A percentile compares a stretch with the other conserved stretches of the same genome.
Evolutionary conservation across 2,329 filamentous ascomycete species (phyloP).

Genomic region (Myriosclerotinia duriaeana): DNA sequence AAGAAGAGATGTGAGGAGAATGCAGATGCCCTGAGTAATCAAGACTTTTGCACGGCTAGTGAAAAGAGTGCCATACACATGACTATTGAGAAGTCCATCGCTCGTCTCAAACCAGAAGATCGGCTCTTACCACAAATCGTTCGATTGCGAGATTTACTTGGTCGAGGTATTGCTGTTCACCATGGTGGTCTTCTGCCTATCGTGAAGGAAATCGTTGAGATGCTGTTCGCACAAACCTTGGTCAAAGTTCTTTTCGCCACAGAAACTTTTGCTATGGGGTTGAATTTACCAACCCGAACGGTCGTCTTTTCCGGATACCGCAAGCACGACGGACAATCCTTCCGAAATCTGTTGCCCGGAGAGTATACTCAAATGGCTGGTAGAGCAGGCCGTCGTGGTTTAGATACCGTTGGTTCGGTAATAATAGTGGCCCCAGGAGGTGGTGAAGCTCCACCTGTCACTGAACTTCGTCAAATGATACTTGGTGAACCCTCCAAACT

Average conservation of each 20-base stretch:
- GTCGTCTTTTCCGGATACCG: conserved; percentile 97
- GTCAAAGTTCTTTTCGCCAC: conserved; percentile 98
- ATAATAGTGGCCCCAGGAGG: conserved; percentile 82
- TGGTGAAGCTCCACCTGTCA: conserved; percentile 85
- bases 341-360: conserved; percentile 86
- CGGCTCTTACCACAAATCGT: conserved; percentile 88
- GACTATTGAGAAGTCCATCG: conserved; percentile 93
- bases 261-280: conserved; percentile 97
- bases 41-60: conserved; percentile 88
- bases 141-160: conserved; percentile 78
- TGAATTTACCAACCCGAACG: conserved; percentile 92
- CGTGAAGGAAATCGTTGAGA: conserved; percentile 96
- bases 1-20: conserved; percentile 98
- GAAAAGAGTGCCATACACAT: conserved; percentile 98
- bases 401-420: conserved; percentile 89
- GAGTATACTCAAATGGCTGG: conserved; percentile 99
- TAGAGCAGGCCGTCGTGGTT: conserved; percentile 84
- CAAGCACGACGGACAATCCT: conserved; percentile 91
- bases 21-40: conserved; percentile 88
- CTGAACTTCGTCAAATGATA: conserved; percentile 87
- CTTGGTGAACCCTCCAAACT: conserved; percentile 93
- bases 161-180: conserved; percentile 90
- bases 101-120: conserved; percentile 87
- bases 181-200: conserved; percentile 93
- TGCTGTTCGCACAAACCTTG: conserved; percentile 88